These are phyloP conservation scores for Leccinum truebloodii DNA, from an alignment of 768 basidiomycete genomes.

Conservation along the genomic window DNA sequence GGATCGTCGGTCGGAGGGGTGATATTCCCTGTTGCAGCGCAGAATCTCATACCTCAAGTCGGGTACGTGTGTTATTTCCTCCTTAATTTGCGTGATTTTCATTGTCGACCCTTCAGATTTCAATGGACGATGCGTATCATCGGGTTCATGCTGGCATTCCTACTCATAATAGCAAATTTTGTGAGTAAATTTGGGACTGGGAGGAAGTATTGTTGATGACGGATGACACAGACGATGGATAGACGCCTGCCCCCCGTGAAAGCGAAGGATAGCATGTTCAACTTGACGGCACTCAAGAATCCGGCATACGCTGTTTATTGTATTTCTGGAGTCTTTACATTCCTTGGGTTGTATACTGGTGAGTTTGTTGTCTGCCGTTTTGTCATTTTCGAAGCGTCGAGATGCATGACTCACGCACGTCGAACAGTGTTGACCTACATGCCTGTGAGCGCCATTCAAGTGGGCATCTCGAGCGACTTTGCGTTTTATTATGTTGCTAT, in stretches of 20 bases:
- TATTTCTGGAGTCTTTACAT: constrained; percentile 52
- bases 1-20: constrained; percentile 73
- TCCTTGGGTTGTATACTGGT: constrained; percentile 74
- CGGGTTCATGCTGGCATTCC: constrained; percentile 58
- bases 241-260: constrained; percentile 57
- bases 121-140: constrained; percentile 75
- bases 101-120: constrained; percentile 48
- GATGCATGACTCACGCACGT: constrained; percentile 1
- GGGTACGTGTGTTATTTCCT: constrained; percentile 44
- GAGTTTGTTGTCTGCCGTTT: constrained; percentile 13
- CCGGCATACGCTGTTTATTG: constrained; percentile 57
- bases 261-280: constrained; percentile 57
- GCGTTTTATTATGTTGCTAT: constrained; percentile 68
- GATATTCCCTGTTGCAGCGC: constrained; percentile 60
- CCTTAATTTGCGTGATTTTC: not conserved
- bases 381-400: not conserved
- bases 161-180: constrained; percentile 57
- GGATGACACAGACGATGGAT: constrained; percentile 28
- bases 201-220: not conserved
- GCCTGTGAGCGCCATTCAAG: constrained; percentile 51
- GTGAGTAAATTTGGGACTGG: constrained; percentile 24
- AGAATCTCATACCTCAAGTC: constrained; percentile 51
- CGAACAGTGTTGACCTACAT: constrained; percentile 67
- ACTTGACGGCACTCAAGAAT: constrained; percentile 49
- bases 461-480: constrained; percentile 51